These are phyloP conservation scores for Pseudoturritis turrita DNA, from an alignment of 345 rosid genomes.

Conservation along the genomic window DNA sequence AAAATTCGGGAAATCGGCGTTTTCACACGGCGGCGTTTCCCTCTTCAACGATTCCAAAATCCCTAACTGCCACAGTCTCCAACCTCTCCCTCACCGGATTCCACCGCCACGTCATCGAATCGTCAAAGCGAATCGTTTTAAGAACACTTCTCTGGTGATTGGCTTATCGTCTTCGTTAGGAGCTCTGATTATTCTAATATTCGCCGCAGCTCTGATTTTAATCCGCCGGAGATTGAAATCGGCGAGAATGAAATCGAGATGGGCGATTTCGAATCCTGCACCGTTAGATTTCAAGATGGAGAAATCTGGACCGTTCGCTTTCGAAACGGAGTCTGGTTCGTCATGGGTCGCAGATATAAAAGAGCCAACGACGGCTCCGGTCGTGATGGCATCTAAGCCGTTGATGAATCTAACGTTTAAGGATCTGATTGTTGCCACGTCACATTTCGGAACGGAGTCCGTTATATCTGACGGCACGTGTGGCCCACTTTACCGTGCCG, in stretches of 20 bases:
- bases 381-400: slow-evolving; percentile 81
- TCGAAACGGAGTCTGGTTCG: slow-evolving; percentile 84
- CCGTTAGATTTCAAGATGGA: slow-evolving; percentile 64
- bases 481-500: slow-evolving; percentile 80
- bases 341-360: slow-evolving; percentile 93
- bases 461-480: slow-evolving; percentile 70
- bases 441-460: slow-evolving; percentile 85
- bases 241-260: slow-evolving; percentile 48
- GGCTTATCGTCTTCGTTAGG: slow-evolving; percentile 44
- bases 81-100: slow-evolving; percentile 8
- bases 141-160: slow-evolving; percentile 33
- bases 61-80: slow-evolving; percentile 23
- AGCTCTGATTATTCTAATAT: slow-evolving; percentile 31
- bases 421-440: slow-evolving; percentile 94
- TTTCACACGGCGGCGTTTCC: slow-evolving; percentile 48
- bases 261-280: slow-evolving; percentile 86
- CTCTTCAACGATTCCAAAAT: slow-evolving; percentile 38
- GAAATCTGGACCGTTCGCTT: slow-evolving; percentile 85
- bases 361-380: slow-evolving; percentile 81
- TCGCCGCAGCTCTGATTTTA: slow-evolving; percentile 22
- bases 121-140: slow-evolving; percentile 9
- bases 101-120: slow-evolving; percentile 12
- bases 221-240: slow-evolving; percentile 32
- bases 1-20: slow-evolving; percentile 70
- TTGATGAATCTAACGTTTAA: slow-evolving; percentile 82